A percentile compares a stretch with the other conserved stretches of the same genome.
Evolutionary conservation across 31 red algal species (phyloP).

Genomic region (Odonthalia washingtoniensis): DNA sequence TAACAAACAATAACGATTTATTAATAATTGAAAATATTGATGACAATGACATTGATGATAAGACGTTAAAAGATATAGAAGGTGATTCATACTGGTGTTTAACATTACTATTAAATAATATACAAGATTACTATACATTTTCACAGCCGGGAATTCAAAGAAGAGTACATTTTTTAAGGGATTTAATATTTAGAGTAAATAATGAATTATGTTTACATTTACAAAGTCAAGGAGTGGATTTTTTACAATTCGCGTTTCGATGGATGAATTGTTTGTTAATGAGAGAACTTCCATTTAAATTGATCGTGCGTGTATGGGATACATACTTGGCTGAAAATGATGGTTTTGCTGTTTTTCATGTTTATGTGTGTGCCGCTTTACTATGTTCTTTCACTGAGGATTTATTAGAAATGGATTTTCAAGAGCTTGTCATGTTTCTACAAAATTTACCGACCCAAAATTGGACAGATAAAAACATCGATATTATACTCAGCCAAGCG

Average conservation of each 20-base stretch:
- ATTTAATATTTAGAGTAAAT: conserved; percentile 85
- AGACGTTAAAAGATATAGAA: conserved; percentile 52
- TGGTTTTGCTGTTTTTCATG: conserved; percentile 90
- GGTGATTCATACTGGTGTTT: conserved; percentile 98
- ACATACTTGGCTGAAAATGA: conserved; percentile 90
- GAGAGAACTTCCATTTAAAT: conserved; percentile 90
- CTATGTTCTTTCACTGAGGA: conserved; percentile 79
- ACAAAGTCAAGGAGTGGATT: conserved; percentile 80
- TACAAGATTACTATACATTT: conserved; percentile 98
- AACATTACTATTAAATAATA: conserved; percentile 77
- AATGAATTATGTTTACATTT: conserved; percentile 76
- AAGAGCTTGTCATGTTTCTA: conserved; percentile 97
- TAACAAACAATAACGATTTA: conserved; percentile 4
- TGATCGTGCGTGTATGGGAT: conserved; percentile 94
- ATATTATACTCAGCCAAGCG: conserved; percentile 87
- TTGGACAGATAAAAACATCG: conserved; percentile 86
- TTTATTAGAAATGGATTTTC: conserved; percentile 90
- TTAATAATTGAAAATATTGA: conserved; percentile 47
- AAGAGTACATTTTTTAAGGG: conserved; percentile 76
- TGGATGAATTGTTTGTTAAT: conserved; percentile 99
- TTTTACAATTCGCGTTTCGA: conserved; percentile 97
- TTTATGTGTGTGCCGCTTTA: conserved; percentile 96
- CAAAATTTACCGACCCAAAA: conserved; percentile 92
- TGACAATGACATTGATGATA: background rate
- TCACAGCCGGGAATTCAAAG: conserved; percentile 98